A percentile compares a stretch with the other conserved stretches of the same genome.
These are phyloP conservation scores for Amauroascus verrucosus DNA, from an alignment of 2,329 filamentous ascomycete species.

Conservation along the genomic window DNA sequence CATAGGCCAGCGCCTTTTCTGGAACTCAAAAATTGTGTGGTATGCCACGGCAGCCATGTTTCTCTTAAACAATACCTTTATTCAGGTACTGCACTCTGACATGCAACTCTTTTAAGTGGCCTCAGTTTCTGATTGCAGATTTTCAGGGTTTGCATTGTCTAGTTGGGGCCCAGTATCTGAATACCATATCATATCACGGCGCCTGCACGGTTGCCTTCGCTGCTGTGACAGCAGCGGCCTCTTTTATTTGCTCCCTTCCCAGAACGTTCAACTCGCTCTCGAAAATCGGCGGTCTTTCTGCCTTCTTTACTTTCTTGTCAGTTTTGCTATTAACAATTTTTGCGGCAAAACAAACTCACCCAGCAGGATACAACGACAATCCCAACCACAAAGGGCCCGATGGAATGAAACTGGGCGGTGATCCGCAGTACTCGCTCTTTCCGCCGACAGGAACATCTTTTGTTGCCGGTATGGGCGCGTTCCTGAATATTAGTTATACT, in stretches of 20 bases:
- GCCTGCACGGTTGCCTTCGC: slow-evolving; percentile 74
- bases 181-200: slow-evolving; percentile 67
- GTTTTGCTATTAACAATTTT: slow-evolving; percentile 78
- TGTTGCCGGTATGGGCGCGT: slow-evolving; percentile 71
- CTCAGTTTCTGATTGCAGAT: not conserved
- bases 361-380: slow-evolving; percentile 52
- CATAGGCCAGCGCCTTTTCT: slow-evolving; percentile 91
- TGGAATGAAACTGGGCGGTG: slow-evolving; percentile 39
- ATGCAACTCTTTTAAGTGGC: not conserved
- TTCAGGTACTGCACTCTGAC: slow-evolving; percentile 47
- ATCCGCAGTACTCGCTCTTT: slow-evolving; percentile 57
- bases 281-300: slow-evolving; percentile 67
- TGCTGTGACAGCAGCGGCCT: slow-evolving; percentile 62
- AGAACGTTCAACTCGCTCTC: slow-evolving; percentile 74
- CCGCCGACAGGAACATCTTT: slow-evolving; percentile 65
- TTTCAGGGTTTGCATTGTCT: slow-evolving; percentile 65
- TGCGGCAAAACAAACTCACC: slow-evolving; percentile 63
- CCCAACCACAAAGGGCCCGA: slow-evolving; percentile 27
- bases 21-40: slow-evolving; percentile 64
- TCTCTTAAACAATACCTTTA: slow-evolving; percentile 86
- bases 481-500: slow-evolving; percentile 91
- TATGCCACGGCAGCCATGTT: slow-evolving; percentile 72
- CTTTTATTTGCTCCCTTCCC: slow-evolving; percentile 69
- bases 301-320: slow-evolving; percentile 80
- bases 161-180: slow-evolving; percentile 75